These are phyloP conservation scores for Schizothecium vesticola DNA, from an alignment of 495 filamentous ascomycete species.

Conservation along the genomic window DNA sequence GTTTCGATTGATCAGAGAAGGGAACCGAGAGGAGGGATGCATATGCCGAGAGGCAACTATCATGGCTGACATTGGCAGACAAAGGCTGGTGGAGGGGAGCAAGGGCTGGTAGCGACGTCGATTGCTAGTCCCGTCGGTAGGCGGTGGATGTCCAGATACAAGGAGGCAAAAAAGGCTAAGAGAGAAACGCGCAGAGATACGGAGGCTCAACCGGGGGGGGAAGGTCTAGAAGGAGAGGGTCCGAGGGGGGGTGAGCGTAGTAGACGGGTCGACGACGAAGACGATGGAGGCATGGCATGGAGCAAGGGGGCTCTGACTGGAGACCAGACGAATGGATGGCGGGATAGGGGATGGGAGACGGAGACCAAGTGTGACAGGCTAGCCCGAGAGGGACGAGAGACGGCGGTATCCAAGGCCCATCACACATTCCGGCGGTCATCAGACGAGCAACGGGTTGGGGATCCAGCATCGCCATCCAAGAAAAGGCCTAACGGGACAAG, in stretches of 20 bases:
- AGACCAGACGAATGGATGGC: conserved; percentile 19
- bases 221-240: conserved; percentile 8
- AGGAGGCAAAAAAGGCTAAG: conserved; percentile 16
- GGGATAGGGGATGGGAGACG: conserved; percentile 20
- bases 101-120: conserved; percentile 18
- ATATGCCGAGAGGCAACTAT: conserved; percentile 34
- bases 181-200: conserved; percentile 14
- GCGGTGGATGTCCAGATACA: conserved; percentile 22
- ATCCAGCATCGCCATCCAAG: conserved; percentile 6
- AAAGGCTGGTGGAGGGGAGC: conserved; percentile 14
- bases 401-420: conserved; percentile 7
- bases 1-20: conserved; percentile 46
- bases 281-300: conserved; percentile 11
- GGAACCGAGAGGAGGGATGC: conserved; percentile 26
- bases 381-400: conserved; percentile 17
- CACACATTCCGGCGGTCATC: conserved; percentile 22
- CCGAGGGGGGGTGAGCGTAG: conserved; percentile 23
- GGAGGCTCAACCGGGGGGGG: conserved; percentile 26
- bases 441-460: conserved; percentile 15
- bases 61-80: conserved; percentile 31
- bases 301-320: conserved; percentile 16
- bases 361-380: conserved; percentile 28
- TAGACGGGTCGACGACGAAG: conserved; percentile 13
- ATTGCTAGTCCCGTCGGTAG: conserved; percentile 22
- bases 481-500: conserved; percentile 12